phyloP scores from a whole-genome alignment of 1,284 basidiomycete genomes.

The Phylloporus sp. region DNA sequence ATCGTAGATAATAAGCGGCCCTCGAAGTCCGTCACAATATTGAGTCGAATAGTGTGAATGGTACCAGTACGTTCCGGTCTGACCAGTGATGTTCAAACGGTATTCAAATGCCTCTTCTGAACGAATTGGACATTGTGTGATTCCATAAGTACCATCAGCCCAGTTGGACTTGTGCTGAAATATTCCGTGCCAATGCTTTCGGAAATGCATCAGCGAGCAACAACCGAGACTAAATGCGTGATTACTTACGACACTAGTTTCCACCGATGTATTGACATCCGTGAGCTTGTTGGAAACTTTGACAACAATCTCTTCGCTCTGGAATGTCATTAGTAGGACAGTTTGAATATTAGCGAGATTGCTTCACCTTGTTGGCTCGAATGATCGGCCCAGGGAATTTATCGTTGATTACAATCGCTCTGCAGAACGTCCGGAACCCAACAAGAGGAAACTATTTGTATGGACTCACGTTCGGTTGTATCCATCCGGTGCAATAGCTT shows the following conservation, averaged over 20 bases:
- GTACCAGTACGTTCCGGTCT: constrained; percentile 37
- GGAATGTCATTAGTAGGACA: background rate
- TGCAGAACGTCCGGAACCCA: background rate
- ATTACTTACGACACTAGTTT: constrained; percentile 38
- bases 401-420: constrained; percentile 21
- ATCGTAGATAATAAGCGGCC: constrained; percentile 45
- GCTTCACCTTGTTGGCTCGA: constrained; percentile 22
- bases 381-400: constrained; percentile 28
- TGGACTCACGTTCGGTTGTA: constrained; percentile 33
- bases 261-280: constrained; percentile 34
- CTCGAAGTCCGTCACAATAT: constrained; percentile 53
- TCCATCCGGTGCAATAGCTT: constrained; percentile 38
- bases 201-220: background rate
- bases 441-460: background rate
- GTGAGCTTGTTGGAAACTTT: constrained; percentile 39
- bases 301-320: constrained; percentile 21
- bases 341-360: background rate
- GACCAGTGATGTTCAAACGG: constrained; percentile 22
- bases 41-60: constrained; percentile 32
- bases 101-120: constrained; percentile 26
- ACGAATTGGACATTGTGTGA: constrained; percentile 40
- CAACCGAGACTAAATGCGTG: background rate
- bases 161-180: constrained; percentile 28
- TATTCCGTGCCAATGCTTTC: constrained; percentile 39
- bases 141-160: constrained; percentile 31